Percentiles rank a stretch among this genome's conserved stretches.
Conservation (phyloP, 1,139 yeast genomes). For the Debaryomyces subglobosus region DNA sequence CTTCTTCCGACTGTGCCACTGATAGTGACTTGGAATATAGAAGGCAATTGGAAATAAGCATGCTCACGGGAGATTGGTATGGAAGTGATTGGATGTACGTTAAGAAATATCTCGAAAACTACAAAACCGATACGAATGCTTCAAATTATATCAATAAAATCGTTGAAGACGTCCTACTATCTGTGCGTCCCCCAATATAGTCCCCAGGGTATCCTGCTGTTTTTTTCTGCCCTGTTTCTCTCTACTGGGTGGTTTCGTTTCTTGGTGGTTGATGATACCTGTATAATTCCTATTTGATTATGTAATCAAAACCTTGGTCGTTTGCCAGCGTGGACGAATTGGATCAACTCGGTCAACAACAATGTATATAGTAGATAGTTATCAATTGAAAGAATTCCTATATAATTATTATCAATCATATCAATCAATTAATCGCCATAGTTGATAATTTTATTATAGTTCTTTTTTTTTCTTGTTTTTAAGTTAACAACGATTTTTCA, state of each 20-base stretch:
- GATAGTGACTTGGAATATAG: constrained; percentile 15
- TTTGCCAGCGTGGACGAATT: constrained; percentile 17
- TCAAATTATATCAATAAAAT: constrained; percentile 39
- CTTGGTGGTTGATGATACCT: not conserved
- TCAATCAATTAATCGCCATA: constrained; percentile 10
- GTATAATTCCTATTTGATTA: not conserved
- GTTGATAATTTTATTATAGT: constrained; percentile 8
- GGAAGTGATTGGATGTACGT: constrained; percentile 48
- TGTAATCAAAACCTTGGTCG: constrained; percentile 4
- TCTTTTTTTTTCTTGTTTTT: constrained; percentile 6
- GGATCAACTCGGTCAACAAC: constrained; percentile 10
- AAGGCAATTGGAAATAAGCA: constrained; percentile 31
- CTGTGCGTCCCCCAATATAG: constrained; percentile 46
- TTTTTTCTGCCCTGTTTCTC: no score
- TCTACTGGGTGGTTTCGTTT: not conserved
- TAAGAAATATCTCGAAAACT: constrained; percentile 29
- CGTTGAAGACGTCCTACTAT: constrained; percentile 41
- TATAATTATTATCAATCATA: constrained; percentile 8
- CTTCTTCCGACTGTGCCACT: constrained; percentile 12
- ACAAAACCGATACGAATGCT: constrained; percentile 26
- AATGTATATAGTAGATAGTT: not conserved
- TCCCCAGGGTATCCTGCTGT: not conserved
- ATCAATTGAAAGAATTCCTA: constrained; percentile 4
- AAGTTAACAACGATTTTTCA: constrained; percentile 7
- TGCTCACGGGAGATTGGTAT: constrained; percentile 52